These are phyloP conservation scores for Acephala macrosclerotiorum DNA, from an alignment of 2,329 filamentous ascomycete species.

Conservation along the genomic window DNA sequence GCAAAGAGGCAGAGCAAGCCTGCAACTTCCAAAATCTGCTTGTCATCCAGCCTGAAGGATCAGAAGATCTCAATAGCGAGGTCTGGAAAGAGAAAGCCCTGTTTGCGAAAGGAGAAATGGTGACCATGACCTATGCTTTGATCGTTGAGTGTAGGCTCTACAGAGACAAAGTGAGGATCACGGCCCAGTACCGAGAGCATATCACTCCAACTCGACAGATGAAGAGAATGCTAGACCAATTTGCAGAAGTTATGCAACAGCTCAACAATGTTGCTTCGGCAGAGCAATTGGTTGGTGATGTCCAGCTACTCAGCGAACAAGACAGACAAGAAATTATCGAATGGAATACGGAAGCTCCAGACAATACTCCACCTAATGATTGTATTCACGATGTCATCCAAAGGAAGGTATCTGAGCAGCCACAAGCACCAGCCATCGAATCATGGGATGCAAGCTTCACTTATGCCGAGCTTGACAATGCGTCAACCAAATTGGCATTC, in stretches of 20 bases:
- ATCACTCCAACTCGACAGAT: slow-evolving; percentile 7
- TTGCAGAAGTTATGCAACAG: slow-evolving; percentile 14
- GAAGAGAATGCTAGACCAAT: slow-evolving; percentile 16
- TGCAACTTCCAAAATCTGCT: slow-evolving; percentile 11
- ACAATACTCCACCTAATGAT: not conserved
- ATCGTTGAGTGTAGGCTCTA: not conserved
- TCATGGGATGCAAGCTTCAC: slow-evolving; percentile 34
- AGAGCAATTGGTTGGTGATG: not conserved
- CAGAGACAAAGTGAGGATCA: no score
- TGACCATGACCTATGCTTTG: slow-evolving; percentile 15
- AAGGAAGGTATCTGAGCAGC: slow-evolving; percentile 15
- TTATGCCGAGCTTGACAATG: slow-evolving; percentile 29
- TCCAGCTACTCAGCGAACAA: slow-evolving; percentile 9
- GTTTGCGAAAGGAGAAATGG: slow-evolving; percentile 16
- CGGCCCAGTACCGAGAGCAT: no score
- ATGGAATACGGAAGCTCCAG: not conserved
- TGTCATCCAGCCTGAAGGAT: slow-evolving; percentile 29
- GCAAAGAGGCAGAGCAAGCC: not conserved
- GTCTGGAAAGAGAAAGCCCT: not conserved
- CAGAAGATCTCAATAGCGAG: not conserved
- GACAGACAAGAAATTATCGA: not conserved
- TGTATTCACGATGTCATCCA: slow-evolving; percentile 28
- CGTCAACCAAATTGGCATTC: slow-evolving; percentile 22
- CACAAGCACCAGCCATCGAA: slow-evolving; percentile 29
- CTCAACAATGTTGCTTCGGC: not conserved